Evolutionary conservation across 495 filamentous ascomycete genomes (phyloP).

Genomic region (Neurospora sp.): DNA sequence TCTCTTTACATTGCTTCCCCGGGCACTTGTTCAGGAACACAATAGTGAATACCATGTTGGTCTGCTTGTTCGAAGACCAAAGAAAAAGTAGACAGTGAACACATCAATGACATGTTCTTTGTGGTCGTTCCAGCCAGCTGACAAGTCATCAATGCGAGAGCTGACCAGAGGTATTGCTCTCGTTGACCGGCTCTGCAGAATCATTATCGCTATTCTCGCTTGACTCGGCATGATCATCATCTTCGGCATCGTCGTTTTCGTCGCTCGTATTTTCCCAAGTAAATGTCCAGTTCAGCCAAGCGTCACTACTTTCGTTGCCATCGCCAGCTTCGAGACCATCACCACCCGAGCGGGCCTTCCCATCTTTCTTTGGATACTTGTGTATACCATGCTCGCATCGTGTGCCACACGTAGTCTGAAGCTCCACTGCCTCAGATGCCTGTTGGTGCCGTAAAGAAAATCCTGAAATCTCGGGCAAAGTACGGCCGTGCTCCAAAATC

Average conservation of each 20-base stretch:
- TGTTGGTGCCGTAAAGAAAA: too few relatives aligned
- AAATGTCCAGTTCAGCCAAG: too few relatives aligned
- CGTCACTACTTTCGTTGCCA: too few relatives aligned
- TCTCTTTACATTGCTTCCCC: neutral
- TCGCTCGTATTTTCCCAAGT: too few relatives aligned
- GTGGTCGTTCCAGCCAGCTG: neutral
- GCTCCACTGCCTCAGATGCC: too few relatives aligned
- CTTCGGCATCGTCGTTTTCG: neutral
- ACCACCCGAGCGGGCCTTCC: too few relatives aligned
- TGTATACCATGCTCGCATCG: too few relatives aligned
- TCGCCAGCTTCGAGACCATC: too few relatives aligned
- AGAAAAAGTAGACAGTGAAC: neutral
- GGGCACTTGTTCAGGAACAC: neutral
- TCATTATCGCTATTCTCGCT: neutral
- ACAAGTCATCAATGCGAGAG: neutral
- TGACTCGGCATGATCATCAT: neutral
- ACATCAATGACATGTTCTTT: neutral
- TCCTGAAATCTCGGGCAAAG: too few relatives aligned
- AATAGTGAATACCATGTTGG: neutral
- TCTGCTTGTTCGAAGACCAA: neutral
- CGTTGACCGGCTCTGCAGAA: neutral
- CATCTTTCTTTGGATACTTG: too few relatives aligned
- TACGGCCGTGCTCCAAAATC: too few relatives aligned
- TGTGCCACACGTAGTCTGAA: too few relatives aligned
- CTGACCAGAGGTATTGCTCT: neutral